Conservation (phyloP, 2,329 filamentous ascomycete species). For the Keithomyces neogunnii region DNA sequence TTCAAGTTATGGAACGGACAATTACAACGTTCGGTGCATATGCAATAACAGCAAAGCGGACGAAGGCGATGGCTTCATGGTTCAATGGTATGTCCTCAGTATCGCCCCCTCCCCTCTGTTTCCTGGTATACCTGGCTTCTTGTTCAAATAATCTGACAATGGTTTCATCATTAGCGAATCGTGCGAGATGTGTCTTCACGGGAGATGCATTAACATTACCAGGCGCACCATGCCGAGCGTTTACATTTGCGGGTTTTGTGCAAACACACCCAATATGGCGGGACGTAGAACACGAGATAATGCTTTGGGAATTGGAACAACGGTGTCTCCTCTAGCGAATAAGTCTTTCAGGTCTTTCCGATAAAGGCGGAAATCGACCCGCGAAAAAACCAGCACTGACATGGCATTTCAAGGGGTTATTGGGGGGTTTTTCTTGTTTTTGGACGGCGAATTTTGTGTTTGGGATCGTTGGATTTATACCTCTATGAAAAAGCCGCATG, state of each 20-base stretch:
- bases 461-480: background rate
- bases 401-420: background rate
- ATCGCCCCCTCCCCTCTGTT: background rate
- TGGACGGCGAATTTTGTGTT: background rate
- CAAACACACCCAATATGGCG: conserved; percentile 47
- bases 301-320: conserved; percentile 22
- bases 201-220: conserved; percentile 52
- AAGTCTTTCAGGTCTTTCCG: conserved; percentile 35
- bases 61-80: conserved; percentile 46
- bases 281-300: conserved; percentile 36
- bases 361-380: conserved; percentile 13
- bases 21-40: conserved; percentile 45
- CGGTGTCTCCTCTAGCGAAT: conserved; percentile 31
- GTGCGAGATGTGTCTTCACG: conserved; percentile 58
- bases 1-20: conserved; percentile 32
- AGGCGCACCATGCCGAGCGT: conserved; percentile 48
- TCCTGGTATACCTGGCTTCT: background rate
- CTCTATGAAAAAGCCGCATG: background rate
- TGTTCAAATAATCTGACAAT: background rate
- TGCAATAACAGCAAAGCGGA: conserved; percentile 39
- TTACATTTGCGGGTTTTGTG: conserved; percentile 57
- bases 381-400: background rate
- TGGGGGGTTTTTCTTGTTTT: background rate
- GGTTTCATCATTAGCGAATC: conserved; percentile 38
- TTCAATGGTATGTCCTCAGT: conserved; percentile 47